Evolutionary conservation across 768 basidiomycete genomes (phyloP).

Genomic region (Artomyces pyxidatus): DNA sequence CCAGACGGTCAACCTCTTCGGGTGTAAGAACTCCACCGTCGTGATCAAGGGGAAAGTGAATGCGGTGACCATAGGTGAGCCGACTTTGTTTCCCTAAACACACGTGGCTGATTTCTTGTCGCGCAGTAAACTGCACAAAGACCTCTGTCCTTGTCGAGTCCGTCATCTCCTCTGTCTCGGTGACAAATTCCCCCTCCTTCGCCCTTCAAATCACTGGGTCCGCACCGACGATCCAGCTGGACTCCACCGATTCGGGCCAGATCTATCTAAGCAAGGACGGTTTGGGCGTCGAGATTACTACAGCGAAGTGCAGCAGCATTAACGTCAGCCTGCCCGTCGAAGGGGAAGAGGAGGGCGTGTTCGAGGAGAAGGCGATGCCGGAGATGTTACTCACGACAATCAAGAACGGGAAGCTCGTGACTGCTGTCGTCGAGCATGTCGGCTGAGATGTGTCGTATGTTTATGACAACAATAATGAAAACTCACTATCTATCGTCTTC

Average conservation of each 20-base stretch:
- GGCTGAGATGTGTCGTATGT: conserved; percentile 29
- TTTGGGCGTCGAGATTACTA: conserved; percentile 79
- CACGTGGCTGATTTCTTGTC: not conserved
- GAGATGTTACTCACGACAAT: conserved; percentile 93
- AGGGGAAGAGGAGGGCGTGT: conserved; percentile 88
- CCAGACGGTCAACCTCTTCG: conserved; percentile 84
- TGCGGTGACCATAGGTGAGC: conserved; percentile 79
- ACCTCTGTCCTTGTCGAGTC: conserved; percentile 85
- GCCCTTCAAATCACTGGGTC: conserved; percentile 83
- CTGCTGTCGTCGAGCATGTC: conserved; percentile 81
- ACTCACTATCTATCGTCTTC: not conserved
- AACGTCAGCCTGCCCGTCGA: conserved; percentile 84
- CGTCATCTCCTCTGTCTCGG: conserved; percentile 82
- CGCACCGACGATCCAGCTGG: conserved; percentile 88
- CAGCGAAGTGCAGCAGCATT: conserved; percentile 88
- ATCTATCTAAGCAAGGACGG: conserved; percentile 85
- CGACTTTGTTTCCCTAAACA: not conserved
- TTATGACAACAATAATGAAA: not conserved
- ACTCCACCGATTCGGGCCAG: conserved; percentile 92
- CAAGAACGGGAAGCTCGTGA: conserved; percentile 75
- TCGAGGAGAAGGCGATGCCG: conserved; percentile 82
- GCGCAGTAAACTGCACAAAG: conserved; percentile 77
- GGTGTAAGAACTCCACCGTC: conserved; percentile 81
- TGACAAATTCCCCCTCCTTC: conserved; percentile 92
- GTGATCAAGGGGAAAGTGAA: conserved; percentile 91